Base-by-base conservation (phyloP, 108 stramenopile species). In the Cyclotella distinguenda region DNA sequence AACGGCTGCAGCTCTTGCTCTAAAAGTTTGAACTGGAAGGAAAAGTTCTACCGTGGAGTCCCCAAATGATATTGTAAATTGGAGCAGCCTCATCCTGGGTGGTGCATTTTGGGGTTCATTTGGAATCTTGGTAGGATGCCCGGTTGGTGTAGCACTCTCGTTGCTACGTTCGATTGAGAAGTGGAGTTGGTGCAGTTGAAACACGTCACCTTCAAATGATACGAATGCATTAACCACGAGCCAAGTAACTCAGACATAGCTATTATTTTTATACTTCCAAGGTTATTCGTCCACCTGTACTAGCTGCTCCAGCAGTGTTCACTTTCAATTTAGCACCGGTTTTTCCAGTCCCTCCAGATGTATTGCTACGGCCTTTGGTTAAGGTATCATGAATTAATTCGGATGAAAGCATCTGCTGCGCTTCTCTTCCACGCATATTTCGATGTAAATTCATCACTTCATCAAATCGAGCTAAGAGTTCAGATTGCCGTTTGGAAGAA, bases 201-300 rank as follows among this genome's bases (percentile, higher is more conserved):
- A n/a, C n/a, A n/a, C n/a, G n/a, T n/a, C n/a, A n/a, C n/a, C n/a
- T n/a, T n/a, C n/a, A n/a, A n/a, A n/a, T n/a, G n/a, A n/a, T n/a
- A n/a, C n/a, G n/a, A n/a, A n/a, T n/a, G n/a, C n/a, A n/a, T n/a
- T n/a, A 53, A 53, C 8, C n/a, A 53, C 18, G 9, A 21, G n/a
- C 21, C n/a, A 32, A 15, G n/a, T 32, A 1, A 1, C 32, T 35
- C 53, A n/a, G n/a, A n/a, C n/a, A n/a, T n/a, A n/a, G n/a, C n/a
- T n/a, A n/a, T n/a, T n/a, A n/a, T n/a, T n/a, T n/a, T n/a, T 72
- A 72, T 9, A 72, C 70, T 72, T 72, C 70, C 56, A 64, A 62
- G 21, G 70, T 72, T 34, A 72, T 72, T 57, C 62, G 54, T 21
- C 70, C 62, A 49, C 52, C 35, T 22, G 22, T 57, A n/a, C n/a